Evolutionary conservation across 1,284 basidiomycete species (phyloP).

Genomic region (Coniferiporia weirii): DNA sequence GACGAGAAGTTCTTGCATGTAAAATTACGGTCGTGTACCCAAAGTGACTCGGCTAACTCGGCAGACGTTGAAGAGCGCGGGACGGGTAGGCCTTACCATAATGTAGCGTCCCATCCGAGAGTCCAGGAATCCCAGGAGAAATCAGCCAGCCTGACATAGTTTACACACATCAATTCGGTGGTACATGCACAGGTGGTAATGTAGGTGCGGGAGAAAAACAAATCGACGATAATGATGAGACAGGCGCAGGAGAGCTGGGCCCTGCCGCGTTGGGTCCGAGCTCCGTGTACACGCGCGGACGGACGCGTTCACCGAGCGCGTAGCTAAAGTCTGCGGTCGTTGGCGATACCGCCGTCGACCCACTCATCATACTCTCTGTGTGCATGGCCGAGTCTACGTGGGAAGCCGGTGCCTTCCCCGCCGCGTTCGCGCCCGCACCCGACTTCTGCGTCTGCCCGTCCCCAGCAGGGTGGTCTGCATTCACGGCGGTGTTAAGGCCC

Average conservation of each 20-base stretch:
- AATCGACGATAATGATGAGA: background rate
- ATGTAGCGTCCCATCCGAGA: too few relatives aligned
- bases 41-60: too few relatives aligned
- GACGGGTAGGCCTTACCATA: too few relatives aligned
- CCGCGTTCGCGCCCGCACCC: background rate
- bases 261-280: background rate
- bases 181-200: background rate
- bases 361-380: background rate
- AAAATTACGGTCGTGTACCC: too few relatives aligned
- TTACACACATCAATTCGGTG: background rate
- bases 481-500: background rate
- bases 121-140: too few relatives aligned
- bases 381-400: background rate
- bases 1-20: too few relatives aligned
- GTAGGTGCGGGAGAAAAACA: background rate
- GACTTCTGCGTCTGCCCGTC: background rate
- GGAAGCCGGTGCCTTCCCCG: background rate
- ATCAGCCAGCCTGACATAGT: too few relatives aligned
- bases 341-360: constrained; percentile 2
- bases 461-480: too few relatives aligned
- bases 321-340: background rate
- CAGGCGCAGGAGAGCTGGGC: background rate
- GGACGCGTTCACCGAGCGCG: too few relatives aligned
- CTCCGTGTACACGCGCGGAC: too few relatives aligned
- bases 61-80: too few relatives aligned